phyloP scores from a whole-genome alignment of 2,329 filamentous ascomycete genomes.

The Helicocarpus griseus region DNA sequence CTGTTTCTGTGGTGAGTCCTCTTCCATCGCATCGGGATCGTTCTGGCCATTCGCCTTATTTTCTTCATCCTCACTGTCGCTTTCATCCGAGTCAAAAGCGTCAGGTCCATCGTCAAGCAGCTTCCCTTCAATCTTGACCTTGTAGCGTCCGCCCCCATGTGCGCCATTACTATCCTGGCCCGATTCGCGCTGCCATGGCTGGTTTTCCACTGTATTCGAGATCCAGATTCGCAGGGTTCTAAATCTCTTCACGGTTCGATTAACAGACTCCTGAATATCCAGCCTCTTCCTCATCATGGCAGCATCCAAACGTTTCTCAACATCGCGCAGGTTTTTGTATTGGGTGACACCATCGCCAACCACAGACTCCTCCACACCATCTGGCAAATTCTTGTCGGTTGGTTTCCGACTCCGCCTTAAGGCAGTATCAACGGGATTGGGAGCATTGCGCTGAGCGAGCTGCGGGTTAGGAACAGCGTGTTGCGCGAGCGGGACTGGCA shows the following conservation, averaged over 20 bases:
- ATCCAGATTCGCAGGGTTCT: conserved; percentile 89
- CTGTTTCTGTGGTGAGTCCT: conserved; percentile 38
- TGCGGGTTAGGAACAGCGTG: conserved; percentile 28
- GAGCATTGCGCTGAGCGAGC: conserved; percentile 27
- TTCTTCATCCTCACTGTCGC: conserved; percentile 38
- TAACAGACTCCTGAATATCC: conserved; percentile 76
- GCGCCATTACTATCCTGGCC: conserved; percentile 53
- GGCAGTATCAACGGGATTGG: conserved; percentile 38
- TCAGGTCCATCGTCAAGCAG: conserved; percentile 60
- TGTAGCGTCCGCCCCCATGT: conserved; percentile 44
- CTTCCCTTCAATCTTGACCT: conserved; percentile 83
- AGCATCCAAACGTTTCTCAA: conserved; percentile 82
- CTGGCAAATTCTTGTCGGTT: conserved; percentile 88
- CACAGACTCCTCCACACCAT: conserved; percentile 73
- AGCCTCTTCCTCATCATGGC: conserved; percentile 90
- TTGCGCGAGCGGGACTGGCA: conserved; percentile 28
- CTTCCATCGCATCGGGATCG: conserved; percentile 51
- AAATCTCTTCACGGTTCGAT: conserved; percentile 65
- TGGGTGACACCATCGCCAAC: conserved; percentile 72
- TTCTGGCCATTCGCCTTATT: conserved; percentile 29
- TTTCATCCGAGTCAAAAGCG: conserved; percentile 40
- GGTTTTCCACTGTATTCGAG: conserved; percentile 86
- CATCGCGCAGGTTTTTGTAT: conserved; percentile 74
- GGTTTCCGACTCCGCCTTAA: conserved; percentile 80
- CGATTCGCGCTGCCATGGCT: conserved; percentile 71